phyloP scores from a whole-genome alignment of 257 asterid genomes.

The Solanum bulbocastanum region DNA sequence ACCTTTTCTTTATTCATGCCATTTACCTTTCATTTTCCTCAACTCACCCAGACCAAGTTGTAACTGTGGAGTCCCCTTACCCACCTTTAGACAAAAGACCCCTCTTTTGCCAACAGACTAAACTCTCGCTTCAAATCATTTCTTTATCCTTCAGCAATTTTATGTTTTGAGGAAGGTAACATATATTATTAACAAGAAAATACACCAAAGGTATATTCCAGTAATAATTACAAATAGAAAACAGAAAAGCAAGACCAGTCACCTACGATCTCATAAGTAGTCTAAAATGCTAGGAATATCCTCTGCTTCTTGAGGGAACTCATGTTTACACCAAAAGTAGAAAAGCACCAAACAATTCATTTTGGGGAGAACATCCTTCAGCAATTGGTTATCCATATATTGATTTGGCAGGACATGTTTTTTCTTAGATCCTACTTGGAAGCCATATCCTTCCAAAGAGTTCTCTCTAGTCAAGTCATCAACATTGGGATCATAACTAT shows the following conservation, averaged over 20 bases:
- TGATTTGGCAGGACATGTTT: not conserved
- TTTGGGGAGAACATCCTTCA: not conserved
- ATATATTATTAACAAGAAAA: too few relatives aligned
- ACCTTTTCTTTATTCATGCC: not conserved
- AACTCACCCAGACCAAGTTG: not conserved
- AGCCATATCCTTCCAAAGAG: not conserved
- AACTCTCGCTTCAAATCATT: not conserved
- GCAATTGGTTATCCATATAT: not conserved
- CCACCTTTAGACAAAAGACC: not conserved
- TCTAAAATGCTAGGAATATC: not conserved
- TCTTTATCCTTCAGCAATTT: not conserved
- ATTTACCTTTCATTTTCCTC: not conserved
- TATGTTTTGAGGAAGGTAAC: not conserved
- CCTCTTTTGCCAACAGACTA: not conserved
- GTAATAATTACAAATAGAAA: not conserved
- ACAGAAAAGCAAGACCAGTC: not conserved
- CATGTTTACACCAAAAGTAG: not conserved
- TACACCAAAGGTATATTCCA: not conserved
- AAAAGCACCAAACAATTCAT: not conserved
- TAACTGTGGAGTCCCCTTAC: not conserved
- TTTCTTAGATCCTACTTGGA: not conserved
- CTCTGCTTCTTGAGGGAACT: not conserved
- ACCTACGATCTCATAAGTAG: not conserved
- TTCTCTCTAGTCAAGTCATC: not conserved
- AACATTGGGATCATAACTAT: not conserved